Base-by-base conservation (phyloP, 495 filamentous ascomycete species). In the Immersiella caudata region DNA sequence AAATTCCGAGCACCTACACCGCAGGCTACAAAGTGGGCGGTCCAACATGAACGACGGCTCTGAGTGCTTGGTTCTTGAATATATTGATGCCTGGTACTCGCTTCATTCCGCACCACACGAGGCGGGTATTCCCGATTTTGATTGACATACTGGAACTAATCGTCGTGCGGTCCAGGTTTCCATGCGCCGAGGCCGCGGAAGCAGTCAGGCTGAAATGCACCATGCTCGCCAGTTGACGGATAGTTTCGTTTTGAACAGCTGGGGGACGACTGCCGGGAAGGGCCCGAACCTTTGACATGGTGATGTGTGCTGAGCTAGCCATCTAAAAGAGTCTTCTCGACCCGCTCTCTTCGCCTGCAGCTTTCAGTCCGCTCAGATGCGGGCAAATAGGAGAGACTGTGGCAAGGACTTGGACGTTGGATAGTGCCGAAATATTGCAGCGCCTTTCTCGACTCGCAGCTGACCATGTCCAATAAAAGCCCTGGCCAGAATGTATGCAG, bases 111-210 rank as follows among this genome's bases (percentile, higher is more conserved):
- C 26, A 20, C 21, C 3, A 6, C 14, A 59, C 5, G 52, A 20
- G 56, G 56, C 56, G 56, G 56, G 56, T 59, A 59, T 59, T 29
- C 56, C 56, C 56, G 56, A 59, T 33, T n/a, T n/a, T 33, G 56
- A 59, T 33, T 59, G 56, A 35, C 56, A 59, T 33, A 4, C 56
- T 59, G 56, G 56, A 27, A 26, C 3, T 3, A 55, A 2, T 22
- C 52, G 52, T 24, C 52, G 2, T 22, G 16, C 3, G n/a, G 24
- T 26, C 21, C 24, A 26, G 52, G 24, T 55, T 55, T 21, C 21
- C 24, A 55, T 22, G 24, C n/a, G 52, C 52, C 52, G 52, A 55
- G 52, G 7, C 9, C 40, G 1, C 24, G 16, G 52, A 4, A 24
- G 52, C 16, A 11, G 52, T 55, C 7, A 55, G 52, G 52, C 50